Base-by-base conservation (phyloP, 305 asterid species). In the Ajuga reptans region DNA sequence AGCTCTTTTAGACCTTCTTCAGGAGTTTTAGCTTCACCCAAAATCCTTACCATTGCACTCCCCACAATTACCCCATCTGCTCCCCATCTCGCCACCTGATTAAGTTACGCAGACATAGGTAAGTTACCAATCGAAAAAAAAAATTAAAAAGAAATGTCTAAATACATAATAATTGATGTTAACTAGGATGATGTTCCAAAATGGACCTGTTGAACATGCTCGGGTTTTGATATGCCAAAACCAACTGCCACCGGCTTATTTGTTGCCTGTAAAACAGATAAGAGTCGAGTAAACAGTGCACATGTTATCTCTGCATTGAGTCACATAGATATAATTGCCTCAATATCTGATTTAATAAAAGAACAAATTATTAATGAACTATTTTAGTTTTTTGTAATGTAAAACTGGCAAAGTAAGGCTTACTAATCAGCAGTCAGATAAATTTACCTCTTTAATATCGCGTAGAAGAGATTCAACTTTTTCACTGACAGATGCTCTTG, bases 21-120 rank as follows among this genome's bases (percentile, higher is more conserved):
- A 0, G 96, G 89, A 9, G 97, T 84, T 69, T 81, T 84, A 43
- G 97, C 95, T 11, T 87, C 96, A 3, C 86, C 87, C 50, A 91
- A 66, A 73, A 87, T 34, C 78, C 72, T 89, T 39, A 91, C 97
- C 71, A 91, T 81, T 15, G 97, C 97, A 37, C 96, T 89, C 1
- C 97, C 97, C 50, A 91, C 89, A 66, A 91, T 91, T 50, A 91
- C 95, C 2, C 97, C 97, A 56, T 89, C 97, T 5, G 97, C 97
- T 63, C 96, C 97, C 96, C 97, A 91, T 69, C 69, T 87, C 0
- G 81, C 95, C 74, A 91, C 78, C 97, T 91, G 85, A 72, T 75
- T 15, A 17, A 54, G 27, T 6, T 4, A 7, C 9, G 16, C 12
- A 18, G 9, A 16, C 11, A 45, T 17, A 9, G 4, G 4, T 21